A percentile compares a stretch with the other conserved stretches of the same genome.
Evolutionary conservation across 2,329 filamentous ascomycete genomes (phyloP).

Genomic region (Pseudomassariella vexata): DNA sequence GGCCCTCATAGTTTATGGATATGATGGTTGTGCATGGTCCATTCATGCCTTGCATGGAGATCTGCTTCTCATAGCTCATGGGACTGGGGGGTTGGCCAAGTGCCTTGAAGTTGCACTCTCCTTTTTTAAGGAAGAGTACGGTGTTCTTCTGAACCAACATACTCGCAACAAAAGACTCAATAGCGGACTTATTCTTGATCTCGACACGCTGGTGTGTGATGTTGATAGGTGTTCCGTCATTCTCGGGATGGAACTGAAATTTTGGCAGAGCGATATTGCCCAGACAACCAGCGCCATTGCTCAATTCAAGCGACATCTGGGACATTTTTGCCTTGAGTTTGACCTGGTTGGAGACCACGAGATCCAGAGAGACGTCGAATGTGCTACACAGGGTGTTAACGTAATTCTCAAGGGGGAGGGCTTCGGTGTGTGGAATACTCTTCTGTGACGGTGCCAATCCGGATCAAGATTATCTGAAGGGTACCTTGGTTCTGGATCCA

Average conservation of each 20-base stretch:
- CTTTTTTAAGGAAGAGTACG: constrained; percentile 15
- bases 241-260: constrained; percentile 11
- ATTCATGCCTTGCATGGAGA: constrained; percentile 15
- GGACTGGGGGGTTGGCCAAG: constrained; percentile 12
- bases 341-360: no score
- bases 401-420: constrained; percentile 7
- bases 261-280: constrained; percentile 16
- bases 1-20: not conserved
- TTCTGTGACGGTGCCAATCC: constrained; percentile 21
- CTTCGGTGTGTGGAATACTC: constrained; percentile 18
- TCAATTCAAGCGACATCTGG: no score
- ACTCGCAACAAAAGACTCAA: constrained; percentile 15
- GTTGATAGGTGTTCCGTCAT: constrained; percentile 13
- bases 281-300: no score
- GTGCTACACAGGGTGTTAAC: not conserved
- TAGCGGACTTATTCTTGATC: constrained; percentile 14
- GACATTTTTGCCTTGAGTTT: no score
- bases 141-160: constrained; percentile 10
- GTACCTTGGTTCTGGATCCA: constrained; percentile 15
- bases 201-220: constrained; percentile 16
- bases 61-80: constrained; percentile 16
- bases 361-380: no score
- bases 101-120: constrained; percentile 12
- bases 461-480: constrained; percentile 15
- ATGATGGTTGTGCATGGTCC: constrained; percentile 11